Conservation (phyloP, 2,329 filamentous ascomycete species). For the Ceratocystis albifundus region DNA sequence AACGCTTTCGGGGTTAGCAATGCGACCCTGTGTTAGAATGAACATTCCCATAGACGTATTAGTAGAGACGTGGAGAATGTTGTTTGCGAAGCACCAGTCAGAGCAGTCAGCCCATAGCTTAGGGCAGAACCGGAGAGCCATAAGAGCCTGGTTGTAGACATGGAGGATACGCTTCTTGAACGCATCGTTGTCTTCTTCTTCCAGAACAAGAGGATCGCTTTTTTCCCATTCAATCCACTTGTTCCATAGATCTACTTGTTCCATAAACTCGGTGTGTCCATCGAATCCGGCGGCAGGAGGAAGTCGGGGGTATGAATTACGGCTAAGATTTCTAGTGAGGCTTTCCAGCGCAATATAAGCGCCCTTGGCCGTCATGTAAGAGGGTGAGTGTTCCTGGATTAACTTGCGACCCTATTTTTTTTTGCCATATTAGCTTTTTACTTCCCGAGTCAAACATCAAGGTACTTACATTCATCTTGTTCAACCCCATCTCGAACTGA, state of each 20-base stretch:
- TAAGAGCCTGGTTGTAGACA: constrained; percentile 84
- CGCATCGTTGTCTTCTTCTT: constrained; percentile 62
- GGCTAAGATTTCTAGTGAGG: constrained; percentile 62
- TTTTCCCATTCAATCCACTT: constrained; percentile 94
- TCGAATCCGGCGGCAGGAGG: constrained; percentile 78
- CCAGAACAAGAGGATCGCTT: constrained; percentile 76
- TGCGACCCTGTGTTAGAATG: constrained; percentile 70
- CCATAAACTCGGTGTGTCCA: constrained; percentile 69
- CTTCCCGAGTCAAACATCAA: not conserved
- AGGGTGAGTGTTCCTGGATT: constrained; percentile 79
- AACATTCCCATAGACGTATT: constrained; percentile 53
- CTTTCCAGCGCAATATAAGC: constrained; percentile 86
- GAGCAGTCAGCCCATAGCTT: constrained; percentile 93
- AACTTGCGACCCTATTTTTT: constrained; percentile 72
- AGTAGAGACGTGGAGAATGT: constrained; percentile 37
- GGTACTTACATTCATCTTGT: constrained; percentile 69
- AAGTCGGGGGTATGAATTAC: constrained; percentile 66
- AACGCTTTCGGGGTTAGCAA: constrained; percentile 87
- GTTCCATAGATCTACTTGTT: constrained; percentile 83
- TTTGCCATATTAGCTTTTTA: not conserved
- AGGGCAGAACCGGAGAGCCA: constrained; percentile 88
- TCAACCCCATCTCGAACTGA: constrained; percentile 84
- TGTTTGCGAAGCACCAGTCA: constrained; percentile 79
- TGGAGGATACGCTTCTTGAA: constrained; percentile 75
- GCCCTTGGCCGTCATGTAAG: constrained; percentile 92